Evolutionary conservation across 2,329 filamentous ascomycete species (phyloP), one percentile per base, ranked within the genome.

Genomic region (Monosporascus sp.): DNA sequence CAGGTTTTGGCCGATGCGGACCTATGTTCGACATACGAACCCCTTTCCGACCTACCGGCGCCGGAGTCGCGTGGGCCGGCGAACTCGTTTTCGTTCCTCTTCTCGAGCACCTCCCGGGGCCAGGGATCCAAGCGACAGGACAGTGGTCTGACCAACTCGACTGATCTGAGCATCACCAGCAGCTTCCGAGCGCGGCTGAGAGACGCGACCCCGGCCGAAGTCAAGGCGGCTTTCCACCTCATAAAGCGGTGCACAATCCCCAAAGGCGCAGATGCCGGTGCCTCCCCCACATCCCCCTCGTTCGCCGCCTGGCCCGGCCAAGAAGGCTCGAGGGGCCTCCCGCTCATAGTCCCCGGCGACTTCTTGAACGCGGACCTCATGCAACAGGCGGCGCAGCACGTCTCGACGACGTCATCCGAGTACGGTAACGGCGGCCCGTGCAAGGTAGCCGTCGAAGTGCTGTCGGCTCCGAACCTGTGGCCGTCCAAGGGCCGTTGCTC

Each of bases 281-380:
- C 51, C 24, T 52, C 57, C 26, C 49, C 37, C 3, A 46, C 55
- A 4, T 53, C 51, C 11, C 44, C 52, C 8, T 43, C 40, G 40
- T 20, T 19, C 5, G 6, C 40, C 40, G 19, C 22, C 22, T 26
- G 19, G 16, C 35, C 14, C 48, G 5, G 11, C 17, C 37, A 5
- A 20, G 24, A 35, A 26, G 17, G 20, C 22, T 38, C 5, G 14
- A 35, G 11, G 11, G 37, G 14, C 11, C 49, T 40, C 69, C 69
- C 48, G 68, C 73, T 5, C 19, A 43, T 43, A 9, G 60, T 82
- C 5, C 76, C 80, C 0, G 78, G 79, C 20, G 78, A 82, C 57
- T 78, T 79, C 38, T 65, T 82, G 7, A 69, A 61, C 35, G 57
- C 63, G 7, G 63, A 69, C 49, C 43, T 61, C 40, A 8, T 52